phyloP scores from a whole-genome alignment of 441 rosid species.

The Adansonia rubrostipa region DNA sequence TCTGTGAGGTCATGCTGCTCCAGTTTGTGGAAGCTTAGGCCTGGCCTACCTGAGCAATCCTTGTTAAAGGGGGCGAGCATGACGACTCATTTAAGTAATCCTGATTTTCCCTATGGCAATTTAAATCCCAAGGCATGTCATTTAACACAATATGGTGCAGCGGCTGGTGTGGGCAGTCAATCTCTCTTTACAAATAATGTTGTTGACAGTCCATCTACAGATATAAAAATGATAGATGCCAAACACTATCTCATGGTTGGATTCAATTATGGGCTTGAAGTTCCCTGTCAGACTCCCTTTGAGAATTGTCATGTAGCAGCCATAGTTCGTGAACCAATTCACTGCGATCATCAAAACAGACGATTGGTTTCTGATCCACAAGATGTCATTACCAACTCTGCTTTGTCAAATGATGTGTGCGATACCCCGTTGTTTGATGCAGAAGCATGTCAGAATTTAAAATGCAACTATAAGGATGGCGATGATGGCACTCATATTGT shows the following conservation, averaged over 20 bases:
- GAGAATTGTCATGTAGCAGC: conserved; percentile 22
- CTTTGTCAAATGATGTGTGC: conserved; percentile 26
- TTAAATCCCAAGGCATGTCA: conserved; percentile 29
- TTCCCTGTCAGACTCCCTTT: conserved; percentile 14
- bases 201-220: conserved; percentile 16
- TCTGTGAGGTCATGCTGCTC: conserved; percentile 17
- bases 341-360: neutral
- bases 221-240: conserved; percentile 9
- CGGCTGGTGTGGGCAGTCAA: conserved; percentile 19
- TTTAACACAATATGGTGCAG: conserved; percentile 19
- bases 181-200: neutral
- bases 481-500: conserved; percentile 16
- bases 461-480: conserved; percentile 15
- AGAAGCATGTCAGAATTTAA: conserved; percentile 1
- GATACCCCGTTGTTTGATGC: conserved; percentile 1
- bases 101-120: conserved; percentile 5
- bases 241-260: conserved; percentile 35
- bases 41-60: conserved; percentile 13
- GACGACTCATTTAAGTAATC: neutral
- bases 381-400: conserved; percentile 19
- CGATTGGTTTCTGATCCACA: conserved; percentile 7
- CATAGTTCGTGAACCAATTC: neutral
- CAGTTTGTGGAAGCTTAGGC: conserved; percentile 19
- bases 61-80: neutral
- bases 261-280: conserved; percentile 18